Conservation (phyloP, 495 filamentous ascomycete genomes). For the Chaetomium fimeti region DNA sequence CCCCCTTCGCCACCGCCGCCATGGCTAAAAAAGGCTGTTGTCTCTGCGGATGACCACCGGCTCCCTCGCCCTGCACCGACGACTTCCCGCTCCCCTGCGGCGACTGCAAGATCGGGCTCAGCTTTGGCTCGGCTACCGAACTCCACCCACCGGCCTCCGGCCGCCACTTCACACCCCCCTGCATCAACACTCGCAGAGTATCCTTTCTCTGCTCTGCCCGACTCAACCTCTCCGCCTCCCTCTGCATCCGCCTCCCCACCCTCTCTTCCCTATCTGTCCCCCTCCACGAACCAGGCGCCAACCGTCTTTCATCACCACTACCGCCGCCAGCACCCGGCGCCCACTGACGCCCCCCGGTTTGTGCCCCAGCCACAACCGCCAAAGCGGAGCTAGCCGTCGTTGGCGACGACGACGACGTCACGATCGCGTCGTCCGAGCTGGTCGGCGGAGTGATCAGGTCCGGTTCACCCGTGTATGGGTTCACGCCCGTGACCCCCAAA, state of each 20-base stretch:
- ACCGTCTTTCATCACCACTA: neutral
- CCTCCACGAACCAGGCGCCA: neutral
- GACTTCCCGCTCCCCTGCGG: conserved; percentile 8
- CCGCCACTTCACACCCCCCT: conserved; percentile 42
- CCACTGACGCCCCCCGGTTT: neutral
- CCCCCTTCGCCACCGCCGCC: conserved; percentile 21
- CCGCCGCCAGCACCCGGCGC: neutral
- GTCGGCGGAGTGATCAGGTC: conserved; percentile 48
- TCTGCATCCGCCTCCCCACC: conserved; percentile 14
- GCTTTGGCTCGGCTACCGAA: conserved; percentile 46
- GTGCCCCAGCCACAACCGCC: neutral
- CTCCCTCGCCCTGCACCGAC: neutral
- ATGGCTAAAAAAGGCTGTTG: conserved; percentile 41
- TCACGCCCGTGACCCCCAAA: conserved; percentile 55
- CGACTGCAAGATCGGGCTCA: conserved; percentile 50
- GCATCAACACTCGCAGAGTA: conserved; percentile 30
- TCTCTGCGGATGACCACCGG: neutral
- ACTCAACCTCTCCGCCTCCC: conserved; percentile 28
- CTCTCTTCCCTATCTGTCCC: conserved; percentile 23
- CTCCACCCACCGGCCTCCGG: conserved; percentile 47
- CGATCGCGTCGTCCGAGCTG: conserved; percentile 24
- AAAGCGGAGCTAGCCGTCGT: neutral
- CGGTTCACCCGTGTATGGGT: conserved; percentile 52
- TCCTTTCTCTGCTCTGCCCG: conserved; percentile 40
- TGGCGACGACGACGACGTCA: conserved; percentile 5